Base-by-base conservation (phyloP, 345 rosid genomes). In the Eucalyptus urophylla region DNA sequence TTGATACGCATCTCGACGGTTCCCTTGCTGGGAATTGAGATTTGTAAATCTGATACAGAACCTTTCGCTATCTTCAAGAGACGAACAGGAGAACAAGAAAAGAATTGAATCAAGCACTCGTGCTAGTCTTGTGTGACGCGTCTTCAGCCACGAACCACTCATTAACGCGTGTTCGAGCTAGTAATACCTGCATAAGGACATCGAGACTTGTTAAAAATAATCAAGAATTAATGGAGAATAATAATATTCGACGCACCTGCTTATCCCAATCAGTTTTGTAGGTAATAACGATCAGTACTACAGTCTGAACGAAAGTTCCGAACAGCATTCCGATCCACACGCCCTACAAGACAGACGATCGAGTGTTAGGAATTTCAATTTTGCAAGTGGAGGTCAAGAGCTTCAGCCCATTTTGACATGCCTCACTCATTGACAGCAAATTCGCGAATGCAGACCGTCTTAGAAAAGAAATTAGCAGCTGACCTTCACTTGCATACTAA, bases 281-380 rank as follows among this genome's bases (percentile, higher is more conserved):
- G 72, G 97, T 97, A 86, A 95, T 93, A 5, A 93, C 87, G 43
- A 91, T 56, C 24, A 97, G 95, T 25, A 91, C 92, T 15, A 95
- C 14, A 37, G 98, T 96, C 90, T 97, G 99, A 60, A 90, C 92
- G 13, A 95, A 92, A 81, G 95, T 90, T 67, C 98, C 98, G 37
- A 97, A 85, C 89, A 97, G 87, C 99, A 97, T 96, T 50, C 99
- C 97, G 14, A 93, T 89, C 99, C 98, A 96, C 72, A 97, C 95
- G 88, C 99, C 97, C 99, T 96, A 83, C 88, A 89, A 58, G 37
- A 21, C 9, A 58, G 5, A 29, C 31, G 17, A 6, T 62, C 0
- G 15, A 29, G 3, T 62, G 31, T 62, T 62, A 62, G 69, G 69
- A 62, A 62, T 62, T 29, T 62, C 69, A 62, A 25, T 62, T 6